Conservation (phyloP, 2,329 filamentous ascomycete genomes). For the Hortaea werneckii region DNA sequence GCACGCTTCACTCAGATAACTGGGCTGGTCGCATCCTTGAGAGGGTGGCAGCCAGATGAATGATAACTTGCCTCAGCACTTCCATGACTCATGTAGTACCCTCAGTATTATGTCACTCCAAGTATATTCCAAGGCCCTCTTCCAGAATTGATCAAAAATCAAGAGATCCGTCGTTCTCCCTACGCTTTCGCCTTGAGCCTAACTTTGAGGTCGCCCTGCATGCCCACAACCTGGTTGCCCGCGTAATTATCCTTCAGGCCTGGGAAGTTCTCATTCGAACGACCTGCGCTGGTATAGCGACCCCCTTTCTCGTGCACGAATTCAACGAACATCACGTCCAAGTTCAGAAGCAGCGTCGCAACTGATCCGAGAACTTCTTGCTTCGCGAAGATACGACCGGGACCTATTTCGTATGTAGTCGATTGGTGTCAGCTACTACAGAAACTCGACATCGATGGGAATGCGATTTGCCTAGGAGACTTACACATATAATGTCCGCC, state of each 20-base stretch:
- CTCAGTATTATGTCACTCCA: too few relatives aligned
- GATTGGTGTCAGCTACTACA: too few relatives aligned
- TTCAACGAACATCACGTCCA: constrained; percentile 5
- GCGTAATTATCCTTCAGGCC: constrained; percentile 7
- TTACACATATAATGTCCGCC: constrained; percentile 13
- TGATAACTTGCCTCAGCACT: too few relatives aligned
- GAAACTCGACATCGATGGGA: too few relatives aligned
- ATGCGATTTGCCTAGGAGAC: neutral
- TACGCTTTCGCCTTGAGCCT: constrained; percentile 1
- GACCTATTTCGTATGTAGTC: neutral
- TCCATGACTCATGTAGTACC: too few relatives aligned
- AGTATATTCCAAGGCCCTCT: too few relatives aligned
- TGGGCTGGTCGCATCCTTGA: too few relatives aligned
- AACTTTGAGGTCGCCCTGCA: constrained; percentile 8
- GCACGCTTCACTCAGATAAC: too few relatives aligned
- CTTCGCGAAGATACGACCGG: constrained; percentile 11
- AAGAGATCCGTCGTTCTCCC: too few relatives aligned
- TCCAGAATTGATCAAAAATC: too few relatives aligned
- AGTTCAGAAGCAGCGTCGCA: constrained; percentile 9
- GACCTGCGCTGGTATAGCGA: neutral
- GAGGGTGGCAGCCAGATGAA: too few relatives aligned
- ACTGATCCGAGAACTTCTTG: constrained; percentile 11
- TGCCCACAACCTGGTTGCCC: constrained; percentile 9
- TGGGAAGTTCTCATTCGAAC: neutral
- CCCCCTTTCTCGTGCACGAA: neutral